phyloP scores from a whole-genome alignment of 2,329 filamentous ascomycete species.

The Lachnellula cervina region DNA sequence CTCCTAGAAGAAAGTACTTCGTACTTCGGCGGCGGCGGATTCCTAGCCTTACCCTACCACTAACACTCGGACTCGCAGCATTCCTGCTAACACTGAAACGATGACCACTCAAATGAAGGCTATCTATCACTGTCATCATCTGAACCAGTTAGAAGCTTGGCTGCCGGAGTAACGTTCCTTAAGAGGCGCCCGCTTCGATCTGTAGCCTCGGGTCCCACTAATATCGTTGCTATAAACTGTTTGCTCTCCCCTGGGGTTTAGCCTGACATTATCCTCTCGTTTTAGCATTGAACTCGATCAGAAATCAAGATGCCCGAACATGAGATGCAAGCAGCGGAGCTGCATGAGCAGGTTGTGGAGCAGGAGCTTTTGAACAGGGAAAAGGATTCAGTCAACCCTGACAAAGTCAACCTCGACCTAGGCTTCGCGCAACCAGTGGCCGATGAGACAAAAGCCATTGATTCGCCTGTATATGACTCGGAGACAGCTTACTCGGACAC shows the following conservation, averaged over 20 bases:
- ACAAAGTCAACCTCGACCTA: constrained; percentile 13
- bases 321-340: constrained; percentile 17
- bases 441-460: constrained; percentile 1
- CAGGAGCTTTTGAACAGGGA: constrained; percentile 8
- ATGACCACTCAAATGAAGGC: neutral
- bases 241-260: neutral
- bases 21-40: no score
- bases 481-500: constrained; percentile 10
- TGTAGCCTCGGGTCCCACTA: neutral
- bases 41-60: no score
- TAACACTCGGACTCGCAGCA: neutral
- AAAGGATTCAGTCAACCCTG: constrained; percentile 2
- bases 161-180: neutral
- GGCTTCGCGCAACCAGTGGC: constrained; percentile 9
- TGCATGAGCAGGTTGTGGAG: constrained; percentile 16
- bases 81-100: neutral
- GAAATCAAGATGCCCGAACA: constrained; percentile 17
- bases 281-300: neutral
- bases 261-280: neutral
- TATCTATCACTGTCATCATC: neutral
- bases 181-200: neutral
- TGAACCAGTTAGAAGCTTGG: neutral
- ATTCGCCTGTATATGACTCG: neutral
- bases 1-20: no score
- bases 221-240: neutral